Conservation (phyloP, 331 rosid genomes). For the Quercus tomentella region DNA sequence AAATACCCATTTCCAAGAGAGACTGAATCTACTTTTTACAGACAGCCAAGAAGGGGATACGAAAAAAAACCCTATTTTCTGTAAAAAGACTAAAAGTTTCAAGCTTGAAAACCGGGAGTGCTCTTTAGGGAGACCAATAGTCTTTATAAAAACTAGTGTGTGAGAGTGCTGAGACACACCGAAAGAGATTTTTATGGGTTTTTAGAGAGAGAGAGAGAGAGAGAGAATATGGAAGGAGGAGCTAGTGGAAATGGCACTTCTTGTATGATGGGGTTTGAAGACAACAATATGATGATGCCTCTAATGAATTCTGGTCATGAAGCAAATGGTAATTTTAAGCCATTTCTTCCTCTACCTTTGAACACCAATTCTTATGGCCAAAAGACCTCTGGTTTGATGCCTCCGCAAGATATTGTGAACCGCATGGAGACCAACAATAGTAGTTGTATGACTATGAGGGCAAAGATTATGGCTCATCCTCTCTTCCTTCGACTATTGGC, state of each 20-base stretch:
- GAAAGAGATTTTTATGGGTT: not conserved
- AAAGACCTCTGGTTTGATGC: not conserved
- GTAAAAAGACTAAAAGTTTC: not conserved
- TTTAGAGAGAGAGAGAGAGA: not conserved
- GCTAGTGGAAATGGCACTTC: not conserved
- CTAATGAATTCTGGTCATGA: not conserved
- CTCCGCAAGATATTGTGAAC: not conserved
- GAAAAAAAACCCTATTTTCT: not conserved
- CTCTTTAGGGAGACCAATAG: not conserved
- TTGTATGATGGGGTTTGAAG: conserved; percentile 20
- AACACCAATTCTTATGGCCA: not conserved
- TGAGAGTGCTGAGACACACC: not conserved
- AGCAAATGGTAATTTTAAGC: not conserved
- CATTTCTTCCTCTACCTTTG: conserved; percentile 16
- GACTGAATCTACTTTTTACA: conserved; percentile 4
- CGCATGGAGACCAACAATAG: not conserved
- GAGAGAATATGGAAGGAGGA: conserved; percentile 5
- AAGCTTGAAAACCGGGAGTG: conserved; percentile 44
- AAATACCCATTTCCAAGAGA: conserved; percentile 21
- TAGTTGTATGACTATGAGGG: conserved; percentile 14
- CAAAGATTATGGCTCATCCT: conserved; percentile 40
- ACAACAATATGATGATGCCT: conserved; percentile 9
- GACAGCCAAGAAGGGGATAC: not conserved
- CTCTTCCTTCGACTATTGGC: conserved; percentile 37
- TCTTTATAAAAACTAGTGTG: not conserved